A percentile compares a stretch with the other conserved stretches of the same genome.
These are phyloP conservation scores for Camellia sinensis DNA, from an alignment of 148 eudicot species.

Conservation along the genomic window DNA sequence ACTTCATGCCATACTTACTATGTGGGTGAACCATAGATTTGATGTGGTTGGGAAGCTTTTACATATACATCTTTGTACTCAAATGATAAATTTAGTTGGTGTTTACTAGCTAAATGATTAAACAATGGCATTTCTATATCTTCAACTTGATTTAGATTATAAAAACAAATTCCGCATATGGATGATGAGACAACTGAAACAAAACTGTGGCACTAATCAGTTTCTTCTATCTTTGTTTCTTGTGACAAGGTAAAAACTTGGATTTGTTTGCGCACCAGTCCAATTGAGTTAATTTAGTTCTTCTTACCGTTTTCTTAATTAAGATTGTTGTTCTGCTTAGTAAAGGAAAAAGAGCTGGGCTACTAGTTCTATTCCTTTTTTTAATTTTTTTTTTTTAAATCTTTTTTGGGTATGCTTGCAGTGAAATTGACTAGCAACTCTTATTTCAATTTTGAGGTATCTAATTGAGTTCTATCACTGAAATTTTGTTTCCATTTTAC, in stretches of 20 bases:
- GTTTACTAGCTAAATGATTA: not conserved
- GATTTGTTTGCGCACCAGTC: not conserved
- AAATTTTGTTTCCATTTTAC: not conserved
- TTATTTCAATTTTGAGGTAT: not conserved
- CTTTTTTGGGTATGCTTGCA: too few species aligned
- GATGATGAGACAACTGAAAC: not conserved
- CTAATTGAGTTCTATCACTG: not conserved
- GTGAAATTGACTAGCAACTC: not conserved
- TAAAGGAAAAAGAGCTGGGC: not conserved
- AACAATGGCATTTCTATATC: not conserved
- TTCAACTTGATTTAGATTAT: not conserved
- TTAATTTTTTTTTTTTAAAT: too few species aligned
- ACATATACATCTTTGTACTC: not conserved
- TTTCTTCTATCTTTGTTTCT: not conserved
- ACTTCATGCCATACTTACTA: not conserved
- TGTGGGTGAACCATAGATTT: not conserved
- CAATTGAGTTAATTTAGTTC: not conserved
- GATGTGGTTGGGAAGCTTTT: not conserved
- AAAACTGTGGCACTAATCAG: not conserved
- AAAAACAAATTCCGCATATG: not conserved
- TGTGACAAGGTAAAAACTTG: too few species aligned
- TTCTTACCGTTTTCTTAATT: too few species aligned
- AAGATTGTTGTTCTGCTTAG: not conserved
- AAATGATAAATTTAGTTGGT: not conserved
- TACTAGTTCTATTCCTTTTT: not conserved